Evolutionary conservation across 257 asterid genomes (phyloP), one percentile per base, ranked within the genome.

Genomic region (Anisodus tanguticus): DNA sequence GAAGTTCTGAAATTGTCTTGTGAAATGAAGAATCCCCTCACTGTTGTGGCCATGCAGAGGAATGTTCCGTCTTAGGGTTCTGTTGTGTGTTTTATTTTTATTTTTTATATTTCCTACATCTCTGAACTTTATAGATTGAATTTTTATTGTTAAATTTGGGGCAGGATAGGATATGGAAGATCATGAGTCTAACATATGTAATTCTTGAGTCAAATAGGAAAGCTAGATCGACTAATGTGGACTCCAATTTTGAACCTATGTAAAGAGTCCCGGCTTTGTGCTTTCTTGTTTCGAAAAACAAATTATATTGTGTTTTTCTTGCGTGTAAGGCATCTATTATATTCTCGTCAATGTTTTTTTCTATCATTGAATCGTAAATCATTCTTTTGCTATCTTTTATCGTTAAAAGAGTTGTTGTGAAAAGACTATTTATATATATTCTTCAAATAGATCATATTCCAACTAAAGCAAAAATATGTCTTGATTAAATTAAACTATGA

Each of bases 21-120:
- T 86, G 93, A 91, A 85, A 91, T 91, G 93, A 91, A 90, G 87
- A 83, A 80, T 4, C 91, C 95, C 16, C 90, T 91, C 15, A 84
- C 83, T 0, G 89, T 86, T 22, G 80, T 86, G 74, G 91, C 85
- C 4, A 83, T 84, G 64, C 87, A 90, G 2, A 85, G 90, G 83
- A 81, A 31, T 71, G 81, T 9, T 71, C 10, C 15, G 17, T 45
- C n/a, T 71, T 71, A 45, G 79, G 37, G 3, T 45, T 43, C 4
- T 70, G 2, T 31, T 17, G 9, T 41, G 3, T 17, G 15, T 64
- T 11, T 9, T 64, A 9, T 26, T 16, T 17, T 3, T 17, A 31
- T 31, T 31, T 31, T 31, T 31, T 31, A 31, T 31, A 31, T 31
- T 31, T 31, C 35, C 35, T 31, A 31, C 35, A n/a, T 71, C 11